Evolutionary conservation across 1,284 basidiomycete species (phyloP).

Genomic region (Malassezia slooffiae): DNA sequence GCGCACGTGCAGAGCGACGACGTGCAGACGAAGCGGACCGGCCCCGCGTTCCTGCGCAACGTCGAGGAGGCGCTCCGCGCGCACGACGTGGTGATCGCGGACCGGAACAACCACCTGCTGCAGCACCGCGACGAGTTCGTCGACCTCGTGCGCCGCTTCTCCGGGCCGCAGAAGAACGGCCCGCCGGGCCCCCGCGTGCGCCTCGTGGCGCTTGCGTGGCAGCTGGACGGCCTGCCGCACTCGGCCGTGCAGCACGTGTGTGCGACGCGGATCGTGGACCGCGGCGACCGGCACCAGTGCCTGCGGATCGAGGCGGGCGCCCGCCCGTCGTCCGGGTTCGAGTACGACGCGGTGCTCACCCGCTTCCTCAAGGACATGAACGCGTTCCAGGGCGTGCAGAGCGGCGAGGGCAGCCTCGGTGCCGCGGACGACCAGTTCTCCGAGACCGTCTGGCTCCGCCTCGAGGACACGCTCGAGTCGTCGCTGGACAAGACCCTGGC

Average conservation of each 20-base stretch:
- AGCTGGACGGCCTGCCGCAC: constrained; percentile 24
- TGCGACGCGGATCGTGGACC: constrained; percentile 20
- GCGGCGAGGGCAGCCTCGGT: constrained; percentile 35
- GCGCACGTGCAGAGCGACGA: constrained; percentile 73
- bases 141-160: constrained; percentile 16
- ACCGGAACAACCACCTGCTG: constrained; percentile 43
- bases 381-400: constrained; percentile 51
- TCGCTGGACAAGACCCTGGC: constrained; percentile 15
- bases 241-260: constrained; percentile 30
- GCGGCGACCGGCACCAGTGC: constrained; percentile 41
- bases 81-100: constrained; percentile 31
- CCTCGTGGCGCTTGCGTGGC: constrained; percentile 30
- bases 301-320: constrained; percentile 18
- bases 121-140: constrained; percentile 40
- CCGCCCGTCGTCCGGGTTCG: constrained; percentile 2
- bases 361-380: constrained; percentile 58
- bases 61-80: constrained; percentile 50
- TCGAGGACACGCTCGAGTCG: constrained; percentile 49
- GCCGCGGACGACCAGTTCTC: constrained; percentile 55
- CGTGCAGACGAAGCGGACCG: constrained; percentile 66
- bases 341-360: constrained; percentile 67
- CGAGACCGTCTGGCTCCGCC: constrained; percentile 57
- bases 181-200: constrained; percentile 19
- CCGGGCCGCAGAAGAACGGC: constrained; percentile 10
- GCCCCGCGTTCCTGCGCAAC: constrained; percentile 64